phyloP scores from a whole-genome alignment of 495 filamentous ascomycete genomes.

The Aspergillus steynii region DNA sequence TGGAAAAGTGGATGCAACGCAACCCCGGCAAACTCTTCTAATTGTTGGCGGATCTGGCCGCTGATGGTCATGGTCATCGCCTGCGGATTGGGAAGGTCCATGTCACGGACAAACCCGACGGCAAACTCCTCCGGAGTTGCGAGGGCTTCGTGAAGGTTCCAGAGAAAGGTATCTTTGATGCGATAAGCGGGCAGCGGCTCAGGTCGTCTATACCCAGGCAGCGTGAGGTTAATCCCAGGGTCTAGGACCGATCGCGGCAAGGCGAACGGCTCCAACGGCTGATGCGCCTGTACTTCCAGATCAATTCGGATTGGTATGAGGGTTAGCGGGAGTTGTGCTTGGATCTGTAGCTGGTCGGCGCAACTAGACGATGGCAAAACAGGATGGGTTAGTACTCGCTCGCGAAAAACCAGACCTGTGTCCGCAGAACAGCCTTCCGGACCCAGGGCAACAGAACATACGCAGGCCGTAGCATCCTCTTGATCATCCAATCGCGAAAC shows the following conservation, averaged over 20 bases:
- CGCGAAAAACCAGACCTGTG: conserved; percentile 2
- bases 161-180: conserved; percentile 90
- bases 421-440: neutral
- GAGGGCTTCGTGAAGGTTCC: conserved; percentile 95
- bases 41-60: conserved; percentile 87
- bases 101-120: conserved; percentile 82
- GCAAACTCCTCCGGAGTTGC: conserved; percentile 96
- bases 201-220: conserved; percentile 73
- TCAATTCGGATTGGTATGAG: conserved; percentile 97
- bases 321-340: conserved; percentile 81
- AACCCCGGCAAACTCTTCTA: conserved; percentile 95
- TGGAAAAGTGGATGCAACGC: conserved; percentile 92
- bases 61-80: conserved; percentile 75
- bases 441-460: conserved; percentile 24
- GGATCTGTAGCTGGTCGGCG: conserved; percentile 72
- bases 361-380: conserved; percentile 27
- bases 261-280: conserved; percentile 71
- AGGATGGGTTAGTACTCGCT: conserved; percentile 16
- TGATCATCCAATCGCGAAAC: conserved; percentile 94
- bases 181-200: conserved; percentile 80
- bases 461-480: conserved; percentile 59
- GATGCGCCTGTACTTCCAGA: conserved; percentile 80
- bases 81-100: conserved; percentile 79
- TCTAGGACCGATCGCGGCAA: conserved; percentile 61
- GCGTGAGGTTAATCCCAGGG: conserved; percentile 59